phyloP scores from a whole-genome alignment of 2,329 filamentous ascomycete genomes.

The Diaporthe vexans region DNA sequence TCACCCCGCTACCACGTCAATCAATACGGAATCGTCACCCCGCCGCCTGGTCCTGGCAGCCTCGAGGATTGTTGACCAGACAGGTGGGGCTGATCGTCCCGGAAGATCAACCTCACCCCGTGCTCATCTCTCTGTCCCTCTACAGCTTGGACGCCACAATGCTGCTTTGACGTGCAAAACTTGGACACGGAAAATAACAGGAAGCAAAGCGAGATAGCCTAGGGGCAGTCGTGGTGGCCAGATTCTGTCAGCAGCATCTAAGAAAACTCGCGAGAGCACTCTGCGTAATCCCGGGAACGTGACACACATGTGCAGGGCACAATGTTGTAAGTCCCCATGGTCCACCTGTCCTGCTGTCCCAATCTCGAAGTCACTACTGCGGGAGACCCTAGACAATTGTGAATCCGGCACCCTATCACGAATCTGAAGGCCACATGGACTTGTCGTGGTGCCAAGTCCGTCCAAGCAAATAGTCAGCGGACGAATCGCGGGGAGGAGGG shows the following conservation, averaged over 20 bases:
- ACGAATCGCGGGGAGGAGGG: not conserved
- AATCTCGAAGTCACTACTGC: not conserved
- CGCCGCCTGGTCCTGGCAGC: constrained; percentile 10
- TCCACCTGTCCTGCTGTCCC: not conserved
- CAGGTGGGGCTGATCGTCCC: constrained; percentile 37
- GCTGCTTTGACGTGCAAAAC: constrained; percentile 32
- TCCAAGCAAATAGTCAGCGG: not conserved
- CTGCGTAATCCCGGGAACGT: not conserved
- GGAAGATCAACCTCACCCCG: constrained; percentile 28
- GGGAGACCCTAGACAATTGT: not conserved
- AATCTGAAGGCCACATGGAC: not conserved
- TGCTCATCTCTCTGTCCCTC: constrained; percentile 27
- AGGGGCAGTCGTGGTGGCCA: not conserved
- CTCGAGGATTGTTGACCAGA: constrained; percentile 17
- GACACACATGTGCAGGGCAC: not conserved
- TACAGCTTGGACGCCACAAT: constrained; percentile 6
- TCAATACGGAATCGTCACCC: constrained; percentile 28
- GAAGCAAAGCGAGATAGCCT: not conserved
- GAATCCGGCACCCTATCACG: not conserved
- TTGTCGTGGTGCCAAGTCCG: constrained; percentile 6
- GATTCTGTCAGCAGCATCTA: not conserved
- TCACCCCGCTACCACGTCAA: constrained; percentile 17
- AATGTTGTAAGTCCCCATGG: not conserved
- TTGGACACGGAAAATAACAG: constrained; percentile 15
- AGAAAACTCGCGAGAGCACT: not conserved